phyloP scores from a whole-genome alignment of 1,139 yeast genomes.

The Geotrichum phurueaensis region DNA sequence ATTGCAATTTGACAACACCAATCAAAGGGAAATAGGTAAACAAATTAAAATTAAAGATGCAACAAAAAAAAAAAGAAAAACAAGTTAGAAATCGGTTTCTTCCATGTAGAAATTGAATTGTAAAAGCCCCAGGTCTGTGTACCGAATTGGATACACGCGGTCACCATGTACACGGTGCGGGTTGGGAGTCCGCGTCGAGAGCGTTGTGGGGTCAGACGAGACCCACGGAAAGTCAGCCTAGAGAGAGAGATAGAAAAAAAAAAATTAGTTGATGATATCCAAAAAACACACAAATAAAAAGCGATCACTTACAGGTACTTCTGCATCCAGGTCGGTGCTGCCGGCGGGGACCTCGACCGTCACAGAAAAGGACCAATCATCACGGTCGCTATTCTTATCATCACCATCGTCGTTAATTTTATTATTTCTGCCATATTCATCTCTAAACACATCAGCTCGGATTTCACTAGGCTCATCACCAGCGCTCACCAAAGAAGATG shows the following conservation, averaged over 20 bases:
- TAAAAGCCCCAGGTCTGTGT: conserved; percentile 32
- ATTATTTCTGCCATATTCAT: not conserved
- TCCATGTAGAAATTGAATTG: conserved; percentile 31
- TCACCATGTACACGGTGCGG: conserved; percentile 9
- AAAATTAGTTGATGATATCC: not conserved
- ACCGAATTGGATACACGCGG: conserved; percentile 28
- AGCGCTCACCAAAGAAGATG: not conserved
- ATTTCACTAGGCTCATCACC: not conserved
- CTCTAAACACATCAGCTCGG: not conserved
- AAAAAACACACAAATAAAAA: not conserved
- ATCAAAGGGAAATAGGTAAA: no score
- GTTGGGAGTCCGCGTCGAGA: conserved; percentile 11
- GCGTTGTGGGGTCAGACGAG: conserved; percentile 24
- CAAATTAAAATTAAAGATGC: no score
- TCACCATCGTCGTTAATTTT: not conserved
- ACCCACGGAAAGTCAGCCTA: conserved; percentile 28
- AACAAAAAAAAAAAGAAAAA: not conserved
- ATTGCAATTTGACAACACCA: no score
- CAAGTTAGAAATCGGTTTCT: conserved; percentile 16
- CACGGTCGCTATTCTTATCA: not conserved
- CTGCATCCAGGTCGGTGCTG: not conserved
- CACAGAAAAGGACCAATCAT: conserved; percentile 10
- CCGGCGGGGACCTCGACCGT: conserved; percentile 6
- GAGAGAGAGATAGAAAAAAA: conserved; percentile 4
- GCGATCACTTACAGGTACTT: not conserved